Evolutionary conservation across 2,329 filamentous ascomycete species (phyloP).

Genomic region (Aureobasidium sp.): DNA sequence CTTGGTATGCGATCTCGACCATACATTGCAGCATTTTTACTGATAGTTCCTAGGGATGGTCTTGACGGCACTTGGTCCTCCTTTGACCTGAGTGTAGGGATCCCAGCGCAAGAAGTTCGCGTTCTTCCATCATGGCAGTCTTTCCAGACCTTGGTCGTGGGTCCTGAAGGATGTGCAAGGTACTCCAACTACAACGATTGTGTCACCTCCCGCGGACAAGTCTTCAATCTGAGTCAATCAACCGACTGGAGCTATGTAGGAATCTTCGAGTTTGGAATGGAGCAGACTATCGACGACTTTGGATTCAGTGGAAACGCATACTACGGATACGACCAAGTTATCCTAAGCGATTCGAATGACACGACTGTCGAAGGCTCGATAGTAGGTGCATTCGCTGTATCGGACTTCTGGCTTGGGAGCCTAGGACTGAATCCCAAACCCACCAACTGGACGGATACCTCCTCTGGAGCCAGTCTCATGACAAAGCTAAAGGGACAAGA

Average conservation of each 20-base stretch:
- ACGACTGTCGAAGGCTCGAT: slow-evolving; percentile 35
- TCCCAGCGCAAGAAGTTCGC: slow-evolving; percentile 44
- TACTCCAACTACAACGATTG: slow-evolving; percentile 35
- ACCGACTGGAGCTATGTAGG: slow-evolving; percentile 51
- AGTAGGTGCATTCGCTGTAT: slow-evolving; percentile 30
- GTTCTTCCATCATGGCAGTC: slow-evolving; percentile 57
- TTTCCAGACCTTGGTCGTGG: slow-evolving; percentile 63
- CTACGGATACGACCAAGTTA: slow-evolving; percentile 49
- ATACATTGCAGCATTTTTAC: background rate
- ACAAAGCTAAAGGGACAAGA: slow-evolving; percentile 45
- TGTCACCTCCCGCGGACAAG: slow-evolving; percentile 46
- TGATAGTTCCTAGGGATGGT: slow-evolving; percentile 42
- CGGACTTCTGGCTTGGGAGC: slow-evolving; percentile 37
- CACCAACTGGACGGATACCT: slow-evolving; percentile 40
- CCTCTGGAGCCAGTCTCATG: slow-evolving; percentile 44
- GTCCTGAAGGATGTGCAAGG: slow-evolving; percentile 46
- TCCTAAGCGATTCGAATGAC: slow-evolving; percentile 29
- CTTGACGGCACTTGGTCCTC: slow-evolving; percentile 66
- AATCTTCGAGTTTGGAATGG: slow-evolving; percentile 50
- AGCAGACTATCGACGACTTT: slow-evolving; percentile 35
- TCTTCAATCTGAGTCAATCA: slow-evolving; percentile 48
- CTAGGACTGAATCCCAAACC: slow-evolving; percentile 41
- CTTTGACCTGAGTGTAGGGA: slow-evolving; percentile 51
- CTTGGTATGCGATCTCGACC: slow-evolving; percentile 12
- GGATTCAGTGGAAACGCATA: slow-evolving; percentile 52